Conservation (phyloP, 2,329 filamentous ascomycete species). For the Calonectria multiphialidica region DNA sequence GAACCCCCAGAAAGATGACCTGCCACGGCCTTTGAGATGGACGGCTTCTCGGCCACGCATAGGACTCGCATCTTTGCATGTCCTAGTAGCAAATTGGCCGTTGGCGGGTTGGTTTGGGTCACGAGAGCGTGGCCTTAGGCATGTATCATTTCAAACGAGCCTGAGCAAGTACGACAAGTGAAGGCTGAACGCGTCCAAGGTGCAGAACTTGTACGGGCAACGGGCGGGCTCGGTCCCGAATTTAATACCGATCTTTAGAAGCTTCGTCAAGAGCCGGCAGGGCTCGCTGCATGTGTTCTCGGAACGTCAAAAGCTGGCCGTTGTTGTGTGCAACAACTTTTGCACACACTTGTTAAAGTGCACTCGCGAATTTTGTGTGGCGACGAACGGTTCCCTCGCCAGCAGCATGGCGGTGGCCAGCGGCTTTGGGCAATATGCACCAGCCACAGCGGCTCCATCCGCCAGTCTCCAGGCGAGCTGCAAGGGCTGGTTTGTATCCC, state of each 20-base stretch:
- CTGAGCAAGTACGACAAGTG: background rate
- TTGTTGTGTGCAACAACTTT: slow-evolving; percentile 8
- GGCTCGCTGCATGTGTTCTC: background rate
- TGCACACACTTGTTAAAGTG: background rate
- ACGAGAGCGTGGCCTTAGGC: slow-evolving; percentile 14
- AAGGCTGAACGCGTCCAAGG: slow-evolving; percentile 7
- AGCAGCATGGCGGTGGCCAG: slow-evolving; percentile 8
- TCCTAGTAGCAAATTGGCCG: background rate
- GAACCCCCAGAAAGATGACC: slow-evolving; percentile 86
- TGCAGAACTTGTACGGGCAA: background rate
- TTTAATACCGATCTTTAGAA: background rate
- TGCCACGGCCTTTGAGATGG: slow-evolving; percentile 94
- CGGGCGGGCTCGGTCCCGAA: background rate
- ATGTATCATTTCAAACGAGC: background rate
- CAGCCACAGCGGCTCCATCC: slow-evolving; percentile 43
- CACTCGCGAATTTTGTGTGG: slow-evolving; percentile 27
- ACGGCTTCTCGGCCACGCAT: slow-evolving; percentile 79
- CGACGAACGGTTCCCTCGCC: background rate
- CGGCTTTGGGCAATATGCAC: slow-evolving; percentile 20
- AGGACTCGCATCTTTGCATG: slow-evolving; percentile 61
- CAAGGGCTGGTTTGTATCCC: slow-evolving; percentile 21
- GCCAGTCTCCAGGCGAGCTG: slow-evolving; percentile 16
- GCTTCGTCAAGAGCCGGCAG: background rate
- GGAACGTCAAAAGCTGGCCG: background rate
- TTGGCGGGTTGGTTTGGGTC: background rate